Base-by-base conservation (phyloP, 352 stramenopile species). In the Pythium phragmiticola region DNA sequence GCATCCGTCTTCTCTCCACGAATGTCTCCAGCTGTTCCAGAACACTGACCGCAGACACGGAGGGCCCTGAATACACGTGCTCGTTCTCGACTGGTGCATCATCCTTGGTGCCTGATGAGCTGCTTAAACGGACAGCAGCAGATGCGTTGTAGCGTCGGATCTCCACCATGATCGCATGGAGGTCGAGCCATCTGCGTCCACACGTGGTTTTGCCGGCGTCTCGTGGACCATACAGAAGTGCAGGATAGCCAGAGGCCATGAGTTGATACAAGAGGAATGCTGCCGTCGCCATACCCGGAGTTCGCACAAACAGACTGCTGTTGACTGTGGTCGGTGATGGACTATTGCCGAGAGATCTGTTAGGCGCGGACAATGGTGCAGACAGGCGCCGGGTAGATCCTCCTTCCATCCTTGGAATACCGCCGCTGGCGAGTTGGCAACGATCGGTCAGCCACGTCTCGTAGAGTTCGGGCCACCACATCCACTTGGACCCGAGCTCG, bases 401-500 rank as follows among this genome's bases (percentile, higher is more conserved):
- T 14, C 9, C 39, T 33, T 13, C 34, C 7, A 52, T 23, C 45
- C 8, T 9, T 3, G 36, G 19, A 13, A 26, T 34, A 23, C 19
- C 43, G 23, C 47, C 49, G 16, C 43, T 37, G 26, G 45, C 45
- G 41, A 61, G 12, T 34, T 74, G 56, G 5, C 46, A 60, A 43
- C 39, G 52, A 6, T 62, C 59, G 41, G 78, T 64, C 14, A 82
- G 48, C 79, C 76, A 89, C 5, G 70, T 36, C 2, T 78, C 77
- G 59, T 88, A 91, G 21, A 81, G 84, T 19, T 94, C 82, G 2
- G 69, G 55, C 84, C 84, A 94, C 3, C 50, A 74, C 47, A 90
- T 66, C 84, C 82, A 92, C 60, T 90, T 94, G 12, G 82, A 74
- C 3, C 84, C 84, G 49, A 80, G 87, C 12, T 88, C 84, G 21